phyloP scores from a whole-genome alignment of 805 yeast species.

The Middelhovenomyces tepae region DNA sequence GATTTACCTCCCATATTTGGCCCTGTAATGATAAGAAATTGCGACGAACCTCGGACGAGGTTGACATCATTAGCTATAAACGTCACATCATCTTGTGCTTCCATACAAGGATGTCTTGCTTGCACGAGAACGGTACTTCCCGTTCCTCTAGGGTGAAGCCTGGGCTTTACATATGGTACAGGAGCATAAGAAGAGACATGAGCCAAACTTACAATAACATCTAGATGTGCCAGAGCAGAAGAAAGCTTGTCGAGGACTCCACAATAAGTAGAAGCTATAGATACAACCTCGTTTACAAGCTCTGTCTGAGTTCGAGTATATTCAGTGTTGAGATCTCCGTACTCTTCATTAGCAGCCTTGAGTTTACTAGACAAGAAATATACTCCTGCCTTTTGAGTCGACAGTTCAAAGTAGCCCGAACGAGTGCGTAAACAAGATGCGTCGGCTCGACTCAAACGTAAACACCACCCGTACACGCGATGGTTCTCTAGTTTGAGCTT shows the following conservation, averaged over 20 bases:
- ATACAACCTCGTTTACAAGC: slow-evolving; percentile 74
- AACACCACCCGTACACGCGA: slow-evolving; percentile 84
- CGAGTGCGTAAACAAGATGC: slow-evolving; percentile 66
- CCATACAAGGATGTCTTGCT: slow-evolving; percentile 94
- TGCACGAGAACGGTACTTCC: slow-evolving; percentile 43
- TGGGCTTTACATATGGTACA: slow-evolving; percentile 69
- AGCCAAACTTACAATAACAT: slow-evolving; percentile 80
- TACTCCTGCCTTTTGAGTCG: slow-evolving; percentile 93
- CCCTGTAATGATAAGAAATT: slow-evolving; percentile 83
- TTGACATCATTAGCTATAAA: slow-evolving; percentile 88
- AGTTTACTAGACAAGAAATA: slow-evolving; percentile 72
- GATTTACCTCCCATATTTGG: slow-evolving; percentile 99
- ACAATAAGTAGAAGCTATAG: slow-evolving; percentile 71
- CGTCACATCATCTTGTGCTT: slow-evolving; percentile 81
- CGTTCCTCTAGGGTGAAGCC: slow-evolving; percentile 44
- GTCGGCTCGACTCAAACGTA: slow-evolving; percentile 83
- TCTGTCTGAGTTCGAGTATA: slow-evolving; percentile 70
- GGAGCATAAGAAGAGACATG: slow-evolving; percentile 79
- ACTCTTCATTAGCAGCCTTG: slow-evolving; percentile 49
- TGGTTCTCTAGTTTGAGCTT: slow-evolving; percentile 86
- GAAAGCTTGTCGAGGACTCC: slow-evolving; percentile 68
- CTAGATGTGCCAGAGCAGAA: slow-evolving; percentile 58
- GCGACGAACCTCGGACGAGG: slow-evolving; percentile 46
- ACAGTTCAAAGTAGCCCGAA: slow-evolving; percentile 60
- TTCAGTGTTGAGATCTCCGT: slow-evolving; percentile 48